A percentile compares a stretch with the other conserved stretches of the same genome.
These are phyloP conservation scores for Thelonectria discophora DNA, from an alignment of 2,329 filamentous ascomycete species.

Conservation along the genomic window DNA sequence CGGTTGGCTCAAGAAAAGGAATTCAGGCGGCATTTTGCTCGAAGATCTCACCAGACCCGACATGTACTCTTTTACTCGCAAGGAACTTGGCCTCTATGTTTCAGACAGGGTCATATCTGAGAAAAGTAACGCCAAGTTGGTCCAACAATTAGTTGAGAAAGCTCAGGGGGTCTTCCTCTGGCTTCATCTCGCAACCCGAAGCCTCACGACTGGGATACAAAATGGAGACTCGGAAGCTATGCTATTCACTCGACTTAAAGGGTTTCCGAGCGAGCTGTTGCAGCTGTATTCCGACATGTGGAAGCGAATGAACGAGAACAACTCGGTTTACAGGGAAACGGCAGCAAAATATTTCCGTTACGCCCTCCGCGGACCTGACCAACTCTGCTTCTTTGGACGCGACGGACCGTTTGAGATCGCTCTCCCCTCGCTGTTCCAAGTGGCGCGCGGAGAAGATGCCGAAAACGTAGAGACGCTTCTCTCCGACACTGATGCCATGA, in stretches of 20 bases:
- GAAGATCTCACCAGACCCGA: conserved; percentile 24
- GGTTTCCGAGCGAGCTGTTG: conserved; percentile 9
- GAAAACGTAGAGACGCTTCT: neutral
- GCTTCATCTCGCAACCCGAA: conserved; percentile 13
- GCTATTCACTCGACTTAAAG: neutral
- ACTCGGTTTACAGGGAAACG: conserved; percentile 8
- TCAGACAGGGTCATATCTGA: neutral
- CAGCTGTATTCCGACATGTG: conserved; percentile 25
- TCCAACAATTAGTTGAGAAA: neutral
- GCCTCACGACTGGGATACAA: neutral
- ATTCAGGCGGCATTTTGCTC: conserved; percentile 1
- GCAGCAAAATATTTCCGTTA: conserved; percentile 18
- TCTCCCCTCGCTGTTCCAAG: conserved; percentile 4
- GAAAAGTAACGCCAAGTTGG: neutral
- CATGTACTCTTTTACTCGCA: conserved; percentile 12
- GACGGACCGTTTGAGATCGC: too few relatives aligned
- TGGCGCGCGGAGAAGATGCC: neutral
- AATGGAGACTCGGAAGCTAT: neutral
- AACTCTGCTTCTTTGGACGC: too few relatives aligned
- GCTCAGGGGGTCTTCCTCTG: conserved; percentile 23
- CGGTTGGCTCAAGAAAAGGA: conserved; percentile 9
- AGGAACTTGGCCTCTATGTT: conserved; percentile 7
- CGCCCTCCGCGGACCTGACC: neutral
- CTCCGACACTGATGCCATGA: neutral
- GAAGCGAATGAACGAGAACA: conserved; percentile 14